Base-by-base conservation (phyloP, 2,329 filamentous ascomycete genomes). In the Fusarium kyushuense region DNA sequence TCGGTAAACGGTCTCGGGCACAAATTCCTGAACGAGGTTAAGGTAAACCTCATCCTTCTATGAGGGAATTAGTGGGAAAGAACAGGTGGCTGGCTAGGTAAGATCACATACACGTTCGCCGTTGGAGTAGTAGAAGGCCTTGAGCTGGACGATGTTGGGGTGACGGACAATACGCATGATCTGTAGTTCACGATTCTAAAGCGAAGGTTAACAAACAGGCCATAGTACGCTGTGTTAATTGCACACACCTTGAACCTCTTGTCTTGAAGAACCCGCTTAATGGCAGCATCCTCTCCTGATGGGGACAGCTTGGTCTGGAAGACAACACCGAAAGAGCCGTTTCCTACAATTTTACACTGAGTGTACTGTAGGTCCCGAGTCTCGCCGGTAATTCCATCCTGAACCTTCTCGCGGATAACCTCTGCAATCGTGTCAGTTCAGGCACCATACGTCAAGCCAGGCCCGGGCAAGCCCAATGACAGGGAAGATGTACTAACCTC, bases 131-230 rank as follows among this genome's bases (percentile, higher is more conserved):
- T 97, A 99, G 84, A 99, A 99, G 54, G 96, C 96, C 84, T 99
- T 99, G 70, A 99, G 86, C 81, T 98, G 94, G 64, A 99, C 96
- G 76, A 99, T 98, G 82, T 99, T 99, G 58, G 96, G 96, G 80
- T 99, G 96, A 78, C 95, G 90, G 76, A 99, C 96, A 78, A 99
- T 99, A 78, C 96, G 92, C 96, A 99, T 99, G 79, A 99, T 99
- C 81, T 99, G 96, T 74, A 99, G 87, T 80, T 99, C 96, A 82
- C 96, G 94, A 79, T 99, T 99, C 96, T 99, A 79, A 36, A 23
- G n/a, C 9, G 11, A 19, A n/a, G 25, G 64, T 76, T 59, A 76
- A 69, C 46, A 17, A 32, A 23, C 35, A 40, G 33, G n/a, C 29
- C 27, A 35, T 25, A 21, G 10, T 45, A 14, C n/a, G 21, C 25